These are phyloP conservation scores for Colletotrichum neosansevieriae DNA, from an alignment of 2,329 filamentous ascomycete genomes.

Conservation along the genomic window DNA sequence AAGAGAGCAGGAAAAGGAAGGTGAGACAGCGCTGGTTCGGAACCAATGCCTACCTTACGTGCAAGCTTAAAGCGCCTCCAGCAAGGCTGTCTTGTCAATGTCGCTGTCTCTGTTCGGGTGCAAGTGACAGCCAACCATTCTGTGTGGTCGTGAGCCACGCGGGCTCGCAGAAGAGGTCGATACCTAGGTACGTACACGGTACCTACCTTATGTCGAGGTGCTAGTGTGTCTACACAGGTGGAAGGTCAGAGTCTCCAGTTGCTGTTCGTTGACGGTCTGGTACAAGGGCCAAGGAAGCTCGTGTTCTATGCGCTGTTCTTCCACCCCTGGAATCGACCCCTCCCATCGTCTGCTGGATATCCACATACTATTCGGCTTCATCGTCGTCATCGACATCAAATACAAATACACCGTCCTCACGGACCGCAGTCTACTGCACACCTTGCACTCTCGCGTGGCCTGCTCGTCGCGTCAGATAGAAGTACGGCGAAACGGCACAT, in stretches of 20 bases:
- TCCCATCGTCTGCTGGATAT: constrained; percentile 10
- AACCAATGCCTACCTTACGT: background rate
- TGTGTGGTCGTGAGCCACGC: too few species aligned
- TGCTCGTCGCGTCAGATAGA: constrained; percentile 9
- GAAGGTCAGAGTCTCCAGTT: too few species aligned
- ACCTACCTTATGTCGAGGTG: too few species aligned
- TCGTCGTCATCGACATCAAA: constrained; percentile 24
- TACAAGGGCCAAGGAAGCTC: too few species aligned
- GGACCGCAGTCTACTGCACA: background rate
- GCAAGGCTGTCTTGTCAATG: constrained; percentile 2
- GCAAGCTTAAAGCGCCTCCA: constrained; percentile 24
- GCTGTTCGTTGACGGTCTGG: too few species aligned
- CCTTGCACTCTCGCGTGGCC: background rate
- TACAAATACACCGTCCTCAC: background rate
- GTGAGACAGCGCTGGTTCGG: background rate
- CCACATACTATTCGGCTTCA: constrained; percentile 10
- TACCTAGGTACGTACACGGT: too few species aligned
- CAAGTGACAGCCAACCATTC: background rate
- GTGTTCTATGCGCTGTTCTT: background rate
- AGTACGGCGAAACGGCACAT: background rate
- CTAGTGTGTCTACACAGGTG: too few species aligned
- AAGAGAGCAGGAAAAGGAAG: background rate
- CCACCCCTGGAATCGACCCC: background rate
- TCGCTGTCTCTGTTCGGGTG: background rate
- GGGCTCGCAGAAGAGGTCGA: too few species aligned